Percentiles rank a stretch among this genome's conserved stretches.
Conservation (phyloP, 1,139 yeast species). For the Diutina mesorugosa region DNA sequence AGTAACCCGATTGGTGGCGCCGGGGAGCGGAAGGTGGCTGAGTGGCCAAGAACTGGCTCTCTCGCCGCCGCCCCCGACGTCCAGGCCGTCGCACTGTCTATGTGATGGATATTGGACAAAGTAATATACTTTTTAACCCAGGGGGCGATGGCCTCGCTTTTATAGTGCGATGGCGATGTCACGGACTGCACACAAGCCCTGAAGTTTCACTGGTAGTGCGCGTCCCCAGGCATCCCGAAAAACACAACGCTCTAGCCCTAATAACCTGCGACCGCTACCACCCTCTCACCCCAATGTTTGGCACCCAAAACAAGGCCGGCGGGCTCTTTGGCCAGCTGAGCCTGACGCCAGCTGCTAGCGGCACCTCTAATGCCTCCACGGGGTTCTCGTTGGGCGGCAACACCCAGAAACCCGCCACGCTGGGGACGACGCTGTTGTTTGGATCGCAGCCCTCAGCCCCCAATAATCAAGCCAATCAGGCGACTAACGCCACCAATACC, state of each 20-base stretch:
- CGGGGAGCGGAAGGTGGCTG: neutral
- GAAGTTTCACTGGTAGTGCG: neutral
- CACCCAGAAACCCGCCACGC: neutral
- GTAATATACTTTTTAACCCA: neutral
- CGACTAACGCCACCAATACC: neutral
- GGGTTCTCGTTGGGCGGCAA: neutral
- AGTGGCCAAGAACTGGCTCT: neutral
- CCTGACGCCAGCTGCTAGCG: neutral
- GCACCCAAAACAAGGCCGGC: neutral
- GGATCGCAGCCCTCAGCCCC: neutral
- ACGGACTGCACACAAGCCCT: neutral
- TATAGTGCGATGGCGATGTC: neutral
- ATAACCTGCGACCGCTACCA: neutral
- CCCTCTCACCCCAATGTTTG: neutral
- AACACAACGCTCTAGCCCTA: neutral
- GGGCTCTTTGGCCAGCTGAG: neutral
- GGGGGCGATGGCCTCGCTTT: neutral
- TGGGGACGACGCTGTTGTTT: neutral
- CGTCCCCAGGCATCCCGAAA: neutral
- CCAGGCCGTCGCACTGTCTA: conserved; percentile 1
- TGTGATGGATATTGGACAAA: conserved; percentile 2
- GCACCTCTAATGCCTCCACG: neutral
- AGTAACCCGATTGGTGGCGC: neutral
- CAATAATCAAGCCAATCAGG: neutral
- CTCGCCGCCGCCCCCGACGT: neutral